Conservation (phyloP, 805 yeast genomes). For the Cyberlindnera maclurae region DNA sequence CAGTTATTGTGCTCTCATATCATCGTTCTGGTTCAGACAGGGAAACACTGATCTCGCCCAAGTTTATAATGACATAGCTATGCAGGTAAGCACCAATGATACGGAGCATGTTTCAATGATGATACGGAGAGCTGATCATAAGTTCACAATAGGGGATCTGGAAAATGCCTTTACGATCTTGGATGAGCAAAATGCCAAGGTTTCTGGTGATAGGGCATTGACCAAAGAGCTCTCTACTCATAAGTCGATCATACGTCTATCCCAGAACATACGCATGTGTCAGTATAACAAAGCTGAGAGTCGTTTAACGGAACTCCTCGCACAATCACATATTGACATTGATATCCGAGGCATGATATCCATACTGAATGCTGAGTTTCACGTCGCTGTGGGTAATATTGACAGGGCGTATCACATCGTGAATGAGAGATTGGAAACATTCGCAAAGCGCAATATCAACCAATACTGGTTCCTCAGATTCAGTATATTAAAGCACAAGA, state of each 20-base stretch:
- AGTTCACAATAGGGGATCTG: slow-evolving; percentile 33
- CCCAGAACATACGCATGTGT: slow-evolving; percentile 22
- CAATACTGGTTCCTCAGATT: slow-evolving; percentile 39
- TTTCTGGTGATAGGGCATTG: slow-evolving; percentile 21
- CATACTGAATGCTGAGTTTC: slow-evolving; percentile 20
- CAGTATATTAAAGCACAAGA: slow-evolving; percentile 39
- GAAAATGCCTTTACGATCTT: slow-evolving; percentile 33
- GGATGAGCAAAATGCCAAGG: slow-evolving; percentile 25
- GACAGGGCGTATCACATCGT: slow-evolving; percentile 19
- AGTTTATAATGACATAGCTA: slow-evolving; percentile 40
- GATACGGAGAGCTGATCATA: slow-evolving; percentile 33
- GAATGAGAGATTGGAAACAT: slow-evolving; percentile 6
- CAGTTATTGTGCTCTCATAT: slow-evolving; percentile 37
- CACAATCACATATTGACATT: slow-evolving; percentile 18
- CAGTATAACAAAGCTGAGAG: slow-evolving; percentile 23
- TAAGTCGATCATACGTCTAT: slow-evolving; percentile 32
- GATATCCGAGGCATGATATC: slow-evolving; percentile 26
- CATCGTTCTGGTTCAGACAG: slow-evolving; percentile 44
- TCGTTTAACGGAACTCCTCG: slow-evolving; percentile 15
- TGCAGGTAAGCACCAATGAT: slow-evolving; percentile 30
- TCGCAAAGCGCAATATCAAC: slow-evolving; percentile 23
- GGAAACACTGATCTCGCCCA: slow-evolving; percentile 43
- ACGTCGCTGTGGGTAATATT: slow-evolving; percentile 19
- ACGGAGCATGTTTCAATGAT: slow-evolving; percentile 33
- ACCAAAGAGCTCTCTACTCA: slow-evolving; percentile 35